A percentile compares a stretch with the other conserved stretches of the same genome.
phyloP scores from a whole-genome alignment of 2,329 filamentous ascomycete species.

The Phaeosphaeria sp. region DNA sequence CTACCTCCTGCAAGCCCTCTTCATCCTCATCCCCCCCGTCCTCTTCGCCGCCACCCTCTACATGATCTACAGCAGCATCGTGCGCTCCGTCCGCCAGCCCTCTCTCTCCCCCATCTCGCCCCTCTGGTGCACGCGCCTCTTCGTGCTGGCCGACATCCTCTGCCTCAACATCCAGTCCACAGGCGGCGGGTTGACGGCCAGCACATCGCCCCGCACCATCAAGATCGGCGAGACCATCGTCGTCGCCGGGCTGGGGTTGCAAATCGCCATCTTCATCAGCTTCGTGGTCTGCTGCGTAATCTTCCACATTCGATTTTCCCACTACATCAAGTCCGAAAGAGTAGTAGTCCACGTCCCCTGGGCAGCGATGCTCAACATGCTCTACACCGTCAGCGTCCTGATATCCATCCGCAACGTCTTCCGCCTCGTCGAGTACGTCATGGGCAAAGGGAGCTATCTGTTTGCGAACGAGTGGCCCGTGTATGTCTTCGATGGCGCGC shows the following conservation, averaged over 20 bases:
- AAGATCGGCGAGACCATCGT: constrained; percentile 47
- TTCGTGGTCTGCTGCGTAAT: constrained; percentile 58
- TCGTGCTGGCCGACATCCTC: constrained; percentile 60
- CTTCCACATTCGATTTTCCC: constrained; percentile 55
- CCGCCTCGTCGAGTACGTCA: constrained; percentile 54
- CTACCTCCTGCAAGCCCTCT: constrained; percentile 49
- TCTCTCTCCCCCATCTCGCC: constrained; percentile 50
- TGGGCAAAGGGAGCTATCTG: constrained; percentile 51
- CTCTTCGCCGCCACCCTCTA: constrained; percentile 55
- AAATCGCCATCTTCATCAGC: constrained; percentile 64
- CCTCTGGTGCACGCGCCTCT: constrained; percentile 58
- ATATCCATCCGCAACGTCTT: constrained; percentile 57
- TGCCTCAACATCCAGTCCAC: constrained; percentile 58
- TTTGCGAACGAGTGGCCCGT: constrained; percentile 59
- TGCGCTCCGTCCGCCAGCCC: constrained; percentile 46
- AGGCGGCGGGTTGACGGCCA: constrained; percentile 50
- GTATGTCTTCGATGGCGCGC: constrained; percentile 57
- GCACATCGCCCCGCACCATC: neutral
- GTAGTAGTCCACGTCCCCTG: constrained; percentile 29
- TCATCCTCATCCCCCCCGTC: constrained; percentile 51
- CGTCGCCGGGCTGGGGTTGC: constrained; percentile 62
- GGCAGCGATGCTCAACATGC: constrained; percentile 38
- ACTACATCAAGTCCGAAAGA: constrained; percentile 26
- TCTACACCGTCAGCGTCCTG: constrained; percentile 45
- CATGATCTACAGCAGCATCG: constrained; percentile 51